phyloP scores from a whole-genome alignment of 2,329 filamentous ascomycete genomes.

The Remersonia thermophila region DNA sequence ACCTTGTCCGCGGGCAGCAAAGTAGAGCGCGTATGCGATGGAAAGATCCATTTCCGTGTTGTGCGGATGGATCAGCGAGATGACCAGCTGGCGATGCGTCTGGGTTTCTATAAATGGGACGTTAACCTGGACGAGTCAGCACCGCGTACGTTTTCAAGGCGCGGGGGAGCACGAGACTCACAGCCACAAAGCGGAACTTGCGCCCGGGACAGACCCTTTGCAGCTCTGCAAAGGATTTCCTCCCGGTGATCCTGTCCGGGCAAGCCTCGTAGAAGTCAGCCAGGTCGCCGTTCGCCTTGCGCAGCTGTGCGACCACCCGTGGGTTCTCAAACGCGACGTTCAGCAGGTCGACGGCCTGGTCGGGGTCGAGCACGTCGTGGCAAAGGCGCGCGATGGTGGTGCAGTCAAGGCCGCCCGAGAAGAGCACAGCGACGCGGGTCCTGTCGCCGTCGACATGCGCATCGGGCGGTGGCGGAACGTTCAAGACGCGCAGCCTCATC shows the following conservation, averaged over 20 bases:
- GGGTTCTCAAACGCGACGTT: conserved; percentile 98
- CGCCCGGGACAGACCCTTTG: conserved; percentile 54
- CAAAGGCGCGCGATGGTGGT: conserved; percentile 71
- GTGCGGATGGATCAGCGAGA: conserved; percentile 76
- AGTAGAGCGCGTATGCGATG: conserved; percentile 88
- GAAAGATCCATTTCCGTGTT: conserved; percentile 99
- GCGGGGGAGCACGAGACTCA: too few relatives aligned
- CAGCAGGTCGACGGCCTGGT: conserved; percentile 69
- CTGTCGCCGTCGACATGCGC: conserved; percentile 16
- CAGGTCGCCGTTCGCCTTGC: conserved; percentile 19
- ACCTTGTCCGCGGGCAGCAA: conserved; percentile 68
- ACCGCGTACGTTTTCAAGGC: too few relatives aligned
- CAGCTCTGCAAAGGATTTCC: conserved; percentile 68
- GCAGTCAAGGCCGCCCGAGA: conserved; percentile 91
- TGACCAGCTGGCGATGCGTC: conserved; percentile 54
- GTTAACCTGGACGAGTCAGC: conserved; percentile 44
- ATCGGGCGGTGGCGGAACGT: conserved; percentile 45
- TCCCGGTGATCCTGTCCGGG: conserved; percentile 80
- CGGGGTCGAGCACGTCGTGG: conserved; percentile 59
- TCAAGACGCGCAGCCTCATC: conserved; percentile 49
- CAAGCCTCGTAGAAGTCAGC: conserved; percentile 61
- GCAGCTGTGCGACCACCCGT: conserved; percentile 48
- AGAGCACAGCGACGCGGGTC: conserved; percentile 63
- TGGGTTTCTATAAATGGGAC: conserved; percentile 67
- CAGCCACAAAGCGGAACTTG: conserved; percentile 69